These are phyloP conservation scores for Astrocystis sublimbata DNA, from an alignment of 495 filamentous ascomycete species.

Conservation along the genomic window DNA sequence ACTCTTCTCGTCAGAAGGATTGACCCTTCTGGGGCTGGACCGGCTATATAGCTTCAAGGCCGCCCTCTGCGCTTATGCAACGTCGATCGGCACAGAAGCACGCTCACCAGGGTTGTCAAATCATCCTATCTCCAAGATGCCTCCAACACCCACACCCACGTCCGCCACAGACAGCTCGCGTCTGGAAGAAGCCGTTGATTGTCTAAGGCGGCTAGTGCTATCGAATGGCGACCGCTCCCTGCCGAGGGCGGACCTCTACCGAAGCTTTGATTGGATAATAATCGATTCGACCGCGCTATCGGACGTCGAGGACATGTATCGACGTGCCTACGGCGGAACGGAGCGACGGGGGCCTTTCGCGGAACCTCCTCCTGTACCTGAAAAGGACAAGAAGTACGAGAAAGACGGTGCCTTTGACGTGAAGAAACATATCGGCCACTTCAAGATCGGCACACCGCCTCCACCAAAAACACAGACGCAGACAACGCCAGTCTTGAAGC, in stretches of 20 bases:
- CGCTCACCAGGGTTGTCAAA: slow-evolving; percentile 20
- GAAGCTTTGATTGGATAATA: slow-evolving; percentile 63
- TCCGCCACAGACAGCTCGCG: slow-evolving; percentile 52
- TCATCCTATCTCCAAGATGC: slow-evolving; percentile 12
- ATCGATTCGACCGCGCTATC: slow-evolving; percentile 54
- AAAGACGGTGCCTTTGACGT: slow-evolving; percentile 15
- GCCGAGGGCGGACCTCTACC: slow-evolving; percentile 58
- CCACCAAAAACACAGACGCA: slow-evolving; percentile 24
- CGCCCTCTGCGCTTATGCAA: slow-evolving; percentile 59
- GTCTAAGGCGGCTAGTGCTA: slow-evolving; percentile 62
- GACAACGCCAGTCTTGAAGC: slow-evolving; percentile 34
- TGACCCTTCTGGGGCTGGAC: slow-evolving; percentile 68
- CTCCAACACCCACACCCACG: slow-evolving; percentile 36
- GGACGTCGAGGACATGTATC: slow-evolving; percentile 60
- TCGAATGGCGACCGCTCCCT: slow-evolving; percentile 60
- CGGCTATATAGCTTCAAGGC: slow-evolving; percentile 73
- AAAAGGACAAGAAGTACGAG: slow-evolving; percentile 17
- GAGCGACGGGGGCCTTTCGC: slow-evolving; percentile 38
- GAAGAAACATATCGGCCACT: slow-evolving; percentile 23
- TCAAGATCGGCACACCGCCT: slow-evolving; percentile 31
- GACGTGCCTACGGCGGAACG: slow-evolving; percentile 51
- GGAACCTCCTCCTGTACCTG: slow-evolving; percentile 6
- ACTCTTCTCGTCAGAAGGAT: slow-evolving; percentile 67
- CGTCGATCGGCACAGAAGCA: slow-evolving; percentile 16
- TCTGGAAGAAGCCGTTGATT: slow-evolving; percentile 58